A percentile compares a stretch with the other conserved stretches of the same genome.
These are phyloP conservation scores for Platismatia glauca DNA, from an alignment of 495 filamentous ascomycete species.

Conservation along the genomic window DNA sequence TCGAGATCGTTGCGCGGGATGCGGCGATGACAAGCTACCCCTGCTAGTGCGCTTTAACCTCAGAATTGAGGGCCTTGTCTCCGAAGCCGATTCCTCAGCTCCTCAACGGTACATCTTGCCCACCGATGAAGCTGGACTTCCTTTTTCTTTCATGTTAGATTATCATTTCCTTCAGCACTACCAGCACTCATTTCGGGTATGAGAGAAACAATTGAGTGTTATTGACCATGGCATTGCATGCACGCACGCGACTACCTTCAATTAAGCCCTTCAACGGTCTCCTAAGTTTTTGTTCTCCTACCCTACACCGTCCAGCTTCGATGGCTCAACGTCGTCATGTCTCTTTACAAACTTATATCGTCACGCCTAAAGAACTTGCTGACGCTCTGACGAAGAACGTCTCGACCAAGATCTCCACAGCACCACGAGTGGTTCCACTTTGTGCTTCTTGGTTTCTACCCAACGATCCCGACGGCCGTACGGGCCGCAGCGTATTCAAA, in stretches of 20 bases:
- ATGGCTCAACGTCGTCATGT: constrained; percentile 32
- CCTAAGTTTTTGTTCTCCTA: background rate
- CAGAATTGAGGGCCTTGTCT: background rate
- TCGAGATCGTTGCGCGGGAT: background rate
- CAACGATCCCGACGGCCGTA: constrained; percentile 69
- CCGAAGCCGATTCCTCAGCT: background rate
- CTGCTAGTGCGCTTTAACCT: background rate
- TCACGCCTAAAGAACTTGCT: constrained; percentile 73
- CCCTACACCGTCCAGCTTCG: background rate
- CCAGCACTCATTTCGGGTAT: background rate
- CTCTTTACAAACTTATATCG: constrained; percentile 68
- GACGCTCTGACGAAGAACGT: constrained; percentile 71
- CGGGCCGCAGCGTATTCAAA: constrained; percentile 65
- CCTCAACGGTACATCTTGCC: background rate
- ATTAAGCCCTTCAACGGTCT: background rate
- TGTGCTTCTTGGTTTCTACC: constrained; percentile 96
- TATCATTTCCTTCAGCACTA: background rate
- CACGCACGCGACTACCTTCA: background rate
- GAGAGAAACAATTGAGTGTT: background rate
- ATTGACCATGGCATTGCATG: background rate
- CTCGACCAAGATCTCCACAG: constrained; percentile 60
- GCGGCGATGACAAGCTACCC: constrained; percentile 7
- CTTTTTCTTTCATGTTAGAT: background rate
- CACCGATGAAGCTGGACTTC: background rate
- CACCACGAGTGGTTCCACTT: constrained; percentile 73